A percentile compares a stretch with the other conserved stretches of the same genome.
Conservation (phyloP, 2,329 filamentous ascomycete species). For the Neocucurbitaria cava region DNA sequence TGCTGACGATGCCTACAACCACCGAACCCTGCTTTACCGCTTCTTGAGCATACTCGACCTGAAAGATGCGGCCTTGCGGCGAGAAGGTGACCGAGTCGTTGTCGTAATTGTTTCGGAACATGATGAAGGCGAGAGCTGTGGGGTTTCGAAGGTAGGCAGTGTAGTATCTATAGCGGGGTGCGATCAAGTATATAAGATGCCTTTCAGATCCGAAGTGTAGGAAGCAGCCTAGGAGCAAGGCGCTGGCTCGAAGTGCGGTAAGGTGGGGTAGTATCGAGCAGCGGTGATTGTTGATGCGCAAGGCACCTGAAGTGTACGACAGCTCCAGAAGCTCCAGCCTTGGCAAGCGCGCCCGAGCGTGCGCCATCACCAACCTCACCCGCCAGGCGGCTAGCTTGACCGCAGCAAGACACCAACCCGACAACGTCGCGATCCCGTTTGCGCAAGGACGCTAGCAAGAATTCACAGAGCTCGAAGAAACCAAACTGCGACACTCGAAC, state of each 20-base stretch:
- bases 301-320: conserved; percentile 40
- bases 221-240: neutral
- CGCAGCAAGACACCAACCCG: conserved; percentile 6
- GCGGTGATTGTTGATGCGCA: conserved; percentile 24
- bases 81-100: conserved; percentile 99
- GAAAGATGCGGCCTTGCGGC: conserved; percentile 98
- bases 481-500: neutral
- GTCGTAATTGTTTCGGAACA: conserved; percentile 99
- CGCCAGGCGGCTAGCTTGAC: conserved; percentile 10
- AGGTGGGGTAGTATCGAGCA: conserved; percentile 7
- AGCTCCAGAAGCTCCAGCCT: conserved; percentile 25
- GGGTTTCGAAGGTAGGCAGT: conserved; percentile 5
- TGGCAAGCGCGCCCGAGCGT: conserved; percentile 21
- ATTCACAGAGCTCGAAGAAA: neutral
- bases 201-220: neutral
- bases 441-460: neutral
- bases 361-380: conserved; percentile 13
- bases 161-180: neutral
- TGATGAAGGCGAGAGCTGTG: conserved; percentile 57
- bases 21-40: conserved; percentile 99
- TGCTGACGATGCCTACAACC: conserved; percentile 95
- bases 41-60: conserved; percentile 98
- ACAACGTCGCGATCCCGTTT: conserved; percentile 3
- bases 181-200: neutral
- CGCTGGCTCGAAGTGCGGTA: neutral